Conservation (phyloP, 2,329 filamentous ascomycete species). For the Mollisiaceae sp. region DNA sequence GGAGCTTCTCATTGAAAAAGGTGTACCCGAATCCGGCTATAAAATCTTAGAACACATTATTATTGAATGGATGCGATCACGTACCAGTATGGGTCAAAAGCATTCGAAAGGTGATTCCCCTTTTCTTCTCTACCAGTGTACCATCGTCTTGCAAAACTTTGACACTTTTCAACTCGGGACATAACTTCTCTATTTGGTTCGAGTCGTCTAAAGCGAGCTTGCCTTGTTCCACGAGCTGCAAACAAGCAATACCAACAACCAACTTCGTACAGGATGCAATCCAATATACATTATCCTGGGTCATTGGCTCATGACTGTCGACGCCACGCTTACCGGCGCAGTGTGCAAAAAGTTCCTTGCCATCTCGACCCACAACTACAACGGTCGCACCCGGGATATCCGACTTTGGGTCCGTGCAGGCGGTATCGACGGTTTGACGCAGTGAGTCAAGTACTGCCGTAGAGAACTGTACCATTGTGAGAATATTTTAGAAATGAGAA, state of each 20-base stretch:
- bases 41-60: not conserved
- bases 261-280: conserved; percentile 63
- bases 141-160: conserved; percentile 49
- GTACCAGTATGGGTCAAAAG: conserved; percentile 52
- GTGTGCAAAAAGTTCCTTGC: conserved; percentile 53
- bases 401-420: not conserved
- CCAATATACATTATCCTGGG: conserved; percentile 64
- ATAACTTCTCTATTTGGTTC: conserved; percentile 53
- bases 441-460: not conserved
- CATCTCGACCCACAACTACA: conserved; percentile 52
- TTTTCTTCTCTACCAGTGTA: conserved; percentile 49
- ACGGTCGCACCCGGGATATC: conserved; percentile 53
- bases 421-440: not conserved
- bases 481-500: no score
- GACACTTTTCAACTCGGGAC: conserved; percentile 54
- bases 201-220: conserved; percentile 58
- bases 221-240: conserved; percentile 61
- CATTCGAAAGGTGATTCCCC: conserved; percentile 60
- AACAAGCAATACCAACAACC: conserved; percentile 54
- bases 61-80: not conserved
- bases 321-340: conserved; percentile 53
- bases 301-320: conserved; percentile 58
- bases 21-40: conserved; percentile 60
- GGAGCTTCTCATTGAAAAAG: conserved; percentile 55
- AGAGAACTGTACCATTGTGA: no score